Conservation (phyloP, 2,329 filamentous ascomycete species). For the Aureobasidium melanogenum region DNA sequence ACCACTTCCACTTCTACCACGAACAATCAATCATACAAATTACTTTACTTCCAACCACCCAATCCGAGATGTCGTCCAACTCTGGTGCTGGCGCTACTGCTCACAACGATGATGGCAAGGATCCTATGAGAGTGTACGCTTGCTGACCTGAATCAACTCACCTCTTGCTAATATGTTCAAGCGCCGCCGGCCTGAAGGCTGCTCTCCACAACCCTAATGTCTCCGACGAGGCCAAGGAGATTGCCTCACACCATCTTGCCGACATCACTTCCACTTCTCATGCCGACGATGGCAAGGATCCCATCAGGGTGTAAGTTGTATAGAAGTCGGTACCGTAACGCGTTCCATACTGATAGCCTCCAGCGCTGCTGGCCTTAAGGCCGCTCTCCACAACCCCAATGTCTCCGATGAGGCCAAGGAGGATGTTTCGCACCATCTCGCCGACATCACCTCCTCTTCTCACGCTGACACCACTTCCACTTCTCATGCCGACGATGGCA, state of each 20-base stretch:
- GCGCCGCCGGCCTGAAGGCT: conserved; percentile 22
- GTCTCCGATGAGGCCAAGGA: conserved; percentile 49
- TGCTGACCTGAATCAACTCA: not conserved
- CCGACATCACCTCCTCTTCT: conserved; percentile 28
- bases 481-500: conserved; percentile 14
- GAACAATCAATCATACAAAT: not conserved
- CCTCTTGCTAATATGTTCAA: not conserved
- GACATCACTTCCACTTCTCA: conserved; percentile 26
- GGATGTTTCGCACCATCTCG: conserved; percentile 44
- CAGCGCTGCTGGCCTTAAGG: conserved; percentile 22
- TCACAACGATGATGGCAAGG: conserved; percentile 23
- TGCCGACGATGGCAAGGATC: conserved; percentile 28
- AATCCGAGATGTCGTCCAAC: not conserved
- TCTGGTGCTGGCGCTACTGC: not conserved
- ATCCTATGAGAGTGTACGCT: conserved; percentile 46
- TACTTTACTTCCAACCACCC: not conserved
- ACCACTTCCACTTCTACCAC: not conserved
- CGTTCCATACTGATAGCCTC: no score
- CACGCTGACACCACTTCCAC: conserved; percentile 17
- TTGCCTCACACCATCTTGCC: conserved; percentile 43
- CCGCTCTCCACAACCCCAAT: conserved; percentile 47
- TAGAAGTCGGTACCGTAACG: not conserved
- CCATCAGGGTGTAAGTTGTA: conserved; percentile 43
- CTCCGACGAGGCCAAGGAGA: conserved; percentile 48
- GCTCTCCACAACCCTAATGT: conserved; percentile 50